Base-by-base conservation (phyloP, 768 basidiomycete genomes). In the Jaapia argillacea region DNA sequence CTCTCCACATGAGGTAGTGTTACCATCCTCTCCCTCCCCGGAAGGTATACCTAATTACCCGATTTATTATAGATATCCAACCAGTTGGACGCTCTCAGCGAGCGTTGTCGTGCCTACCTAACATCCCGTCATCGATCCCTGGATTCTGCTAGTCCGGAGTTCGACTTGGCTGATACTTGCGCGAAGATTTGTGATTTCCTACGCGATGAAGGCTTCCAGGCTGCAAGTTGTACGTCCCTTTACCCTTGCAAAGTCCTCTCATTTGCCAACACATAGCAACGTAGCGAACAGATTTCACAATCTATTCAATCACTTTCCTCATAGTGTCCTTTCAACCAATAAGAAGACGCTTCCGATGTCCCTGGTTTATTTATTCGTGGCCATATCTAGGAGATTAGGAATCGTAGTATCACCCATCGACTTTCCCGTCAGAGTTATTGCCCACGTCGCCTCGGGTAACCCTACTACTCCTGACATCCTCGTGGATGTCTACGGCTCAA, bases 291-390 rank as follows among this genome's bases (percentile, higher is more conserved):
- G 52, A 12, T 77, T 72, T 50, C 59, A 66, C 42, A 48, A 64
- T 25, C 60, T 76, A n/a, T 53, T 63, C 40, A 73, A 77, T 47
- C 70, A 72, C 38, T 80, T 79, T 48, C 79, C 81, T 14, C 79
- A 81, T 48, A 54, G 61, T 43, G 77, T 80, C 51, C 65, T 83
- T 18, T 64, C 62, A 1, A 65, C 66, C 1, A 59, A 71, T 51
- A 75, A 66, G 44, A 56, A 57, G 20, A 71, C 76, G 0, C 68
- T 82, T 36, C 79, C 80, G 0, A 71, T 83, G 39, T 77, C 76
- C 7, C 61, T 82, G 35, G 71, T 72, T 28, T 77, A 74, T 57
- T 53, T 79, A 20, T 83, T 79, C 46, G 67, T 74, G 10, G 67
- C 70, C 14, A 58, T 83, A 36, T 69, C 69, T 14, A 65, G 68